Evolutionary conservation across 495 filamentous ascomycete genomes (phyloP), one percentile per base, ranked within the genome.

Genomic region (Hypoxylon crocopeplum): DNA sequence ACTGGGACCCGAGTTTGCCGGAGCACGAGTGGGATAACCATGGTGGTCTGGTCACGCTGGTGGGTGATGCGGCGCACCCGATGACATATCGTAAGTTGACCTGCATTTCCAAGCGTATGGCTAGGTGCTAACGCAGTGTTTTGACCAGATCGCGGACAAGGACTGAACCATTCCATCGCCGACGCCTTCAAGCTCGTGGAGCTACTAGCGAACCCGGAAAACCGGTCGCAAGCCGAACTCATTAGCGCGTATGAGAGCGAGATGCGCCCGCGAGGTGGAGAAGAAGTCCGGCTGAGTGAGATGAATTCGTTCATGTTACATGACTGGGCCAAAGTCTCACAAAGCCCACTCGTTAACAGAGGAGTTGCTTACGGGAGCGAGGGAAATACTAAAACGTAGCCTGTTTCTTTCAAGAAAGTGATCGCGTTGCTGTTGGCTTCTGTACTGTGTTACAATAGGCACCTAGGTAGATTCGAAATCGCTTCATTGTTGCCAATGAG

Each of bases 31-130:
- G 77, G 75, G 73, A 85, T 60, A 85, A 75, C 33, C 67, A 57
- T 1, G 70, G 61, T 1, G 83, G 83, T 1, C 63, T 74, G 10
- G 71, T 83, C 0, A 84, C 81, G 12, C 52, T 85, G 30, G 80
- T 75, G 0, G 82, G 84, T 1, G 84, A 87, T 66, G 82, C 84
- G 1, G 81, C 80, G 2, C 84, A 87, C 66, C 77, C 81, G 0
- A 85, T 86, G 83, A 75, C 81, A 1, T 73, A 74, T 46, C 78
- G 81, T 83, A 75, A 71, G 79, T 79, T 7, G 5, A 32, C 42
- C 13, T 22, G 7, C 1, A 13, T 34, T 8, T 15, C 7, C 37
- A 32, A n/a, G 20, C 46, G n/a, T 6, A 17, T 16, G 47, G 19
- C 30, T 27, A 40, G 33, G 7, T 36, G 19, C 46, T 57, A 30